These are phyloP conservation scores for Botryococcus braunii DNA, from an alignment of 163 green algal species.

Conservation along the genomic window DNA sequence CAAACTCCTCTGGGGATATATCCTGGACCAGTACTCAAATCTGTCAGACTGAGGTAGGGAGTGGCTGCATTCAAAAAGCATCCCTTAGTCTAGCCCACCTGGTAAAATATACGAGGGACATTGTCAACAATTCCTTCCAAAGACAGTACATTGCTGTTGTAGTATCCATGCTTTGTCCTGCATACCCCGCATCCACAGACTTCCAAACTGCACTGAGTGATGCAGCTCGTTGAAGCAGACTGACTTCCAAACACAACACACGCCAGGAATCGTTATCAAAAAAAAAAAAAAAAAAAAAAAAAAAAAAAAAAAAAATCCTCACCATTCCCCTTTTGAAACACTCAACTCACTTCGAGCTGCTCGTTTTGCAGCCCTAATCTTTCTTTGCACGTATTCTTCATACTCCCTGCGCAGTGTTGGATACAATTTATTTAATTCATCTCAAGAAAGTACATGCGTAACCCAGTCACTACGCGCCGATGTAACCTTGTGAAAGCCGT, in stretches of 20 bases:
- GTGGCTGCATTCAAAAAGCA: background rate
- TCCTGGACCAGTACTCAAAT: constrained; percentile 43
- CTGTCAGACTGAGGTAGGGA: constrained; percentile 14
- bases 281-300: background rate
- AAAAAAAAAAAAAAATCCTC: background rate
- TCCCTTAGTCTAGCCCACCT: constrained; percentile 9
- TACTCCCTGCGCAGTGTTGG: background rate
- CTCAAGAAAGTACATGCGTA: too few relatives aligned
- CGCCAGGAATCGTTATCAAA: too few relatives aligned
- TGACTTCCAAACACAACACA: background rate
- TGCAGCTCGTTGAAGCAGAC: background rate
- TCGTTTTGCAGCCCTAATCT: constrained; percentile 47
- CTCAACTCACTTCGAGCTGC: constrained; percentile 60
- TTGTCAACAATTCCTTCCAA: constrained; percentile 40
- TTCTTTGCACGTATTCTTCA: background rate
- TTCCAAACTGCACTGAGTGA: background rate
- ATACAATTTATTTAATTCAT: too few relatives aligned
- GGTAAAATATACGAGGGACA: constrained; percentile 40
- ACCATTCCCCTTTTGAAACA: constrained; percentile 61
- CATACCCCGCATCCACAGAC: background rate
- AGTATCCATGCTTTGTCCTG: constrained; percentile 41
- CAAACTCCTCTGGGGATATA: constrained; percentile 61
- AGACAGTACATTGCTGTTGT: constrained; percentile 33
- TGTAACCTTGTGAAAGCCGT: too few relatives aligned
- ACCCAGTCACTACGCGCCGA: too few relatives aligned